phyloP scores from a whole-genome alignment of 257 asterid genomes.

The Solanum ossicruentum region DNA sequence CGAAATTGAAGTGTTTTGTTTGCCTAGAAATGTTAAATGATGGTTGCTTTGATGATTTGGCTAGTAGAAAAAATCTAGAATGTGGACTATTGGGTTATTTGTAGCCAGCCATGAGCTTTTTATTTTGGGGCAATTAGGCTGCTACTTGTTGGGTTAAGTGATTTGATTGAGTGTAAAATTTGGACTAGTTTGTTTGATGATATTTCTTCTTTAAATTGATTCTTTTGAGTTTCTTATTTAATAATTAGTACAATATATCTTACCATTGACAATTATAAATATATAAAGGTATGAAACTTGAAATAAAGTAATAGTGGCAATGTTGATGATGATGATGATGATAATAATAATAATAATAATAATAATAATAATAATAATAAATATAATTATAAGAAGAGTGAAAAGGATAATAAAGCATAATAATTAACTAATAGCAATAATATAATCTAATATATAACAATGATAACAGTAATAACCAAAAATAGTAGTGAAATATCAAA shows the following conservation, averaged over 20 bases:
- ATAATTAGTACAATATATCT: neutral
- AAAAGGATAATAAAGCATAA: neutral
- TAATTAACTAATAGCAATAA: neutral
- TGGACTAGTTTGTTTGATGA: neutral
- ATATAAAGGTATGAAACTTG: neutral
- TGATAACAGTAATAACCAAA: neutral
- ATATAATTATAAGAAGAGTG: neutral
- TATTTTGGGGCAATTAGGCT: neutral
- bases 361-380: neutral
- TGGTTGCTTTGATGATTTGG: neutral
- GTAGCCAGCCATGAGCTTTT: neutral
- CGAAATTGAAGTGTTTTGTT: neutral
- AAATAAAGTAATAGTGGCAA: too few relatives aligned
- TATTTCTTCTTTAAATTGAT: neutral
- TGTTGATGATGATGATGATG: neutral
- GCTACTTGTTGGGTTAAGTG: neutral
- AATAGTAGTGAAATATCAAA: neutral
- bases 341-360: neutral
- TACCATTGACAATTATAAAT: neutral
- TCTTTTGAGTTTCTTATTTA: neutral
- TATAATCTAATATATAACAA: neutral
- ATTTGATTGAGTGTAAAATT: neutral
- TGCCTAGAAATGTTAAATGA: neutral
- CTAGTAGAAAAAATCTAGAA: neutral
- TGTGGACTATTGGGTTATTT: neutral